Evolutionary conservation across 768 basidiomycete species (phyloP).

Genomic region (Termitomyces sp.): DNA sequence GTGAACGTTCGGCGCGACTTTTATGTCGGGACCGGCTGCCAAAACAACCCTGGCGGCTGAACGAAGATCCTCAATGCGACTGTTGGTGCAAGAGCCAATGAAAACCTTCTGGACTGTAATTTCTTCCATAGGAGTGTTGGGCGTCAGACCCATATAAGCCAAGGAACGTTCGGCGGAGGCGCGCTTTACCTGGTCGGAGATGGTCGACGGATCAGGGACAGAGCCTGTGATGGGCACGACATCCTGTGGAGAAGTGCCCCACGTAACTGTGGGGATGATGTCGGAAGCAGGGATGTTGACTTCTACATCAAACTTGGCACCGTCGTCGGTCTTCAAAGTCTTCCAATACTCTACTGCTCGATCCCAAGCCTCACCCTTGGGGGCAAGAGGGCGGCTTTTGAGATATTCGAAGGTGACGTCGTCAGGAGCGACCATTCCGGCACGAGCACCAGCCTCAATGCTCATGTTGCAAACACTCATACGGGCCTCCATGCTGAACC

Average conservation of each 20-base stretch:
- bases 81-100: slow-evolving; percentile 93
- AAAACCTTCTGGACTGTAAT: slow-evolving; percentile 85
- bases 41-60: slow-evolving; percentile 77
- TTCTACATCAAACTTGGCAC: slow-evolving; percentile 80
- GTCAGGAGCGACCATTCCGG: slow-evolving; percentile 91
- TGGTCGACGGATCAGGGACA: slow-evolving; percentile 70
- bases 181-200: slow-evolving; percentile 59
- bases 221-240: slow-evolving; percentile 75
- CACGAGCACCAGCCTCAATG: slow-evolving; percentile 89
- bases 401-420: slow-evolving; percentile 84
- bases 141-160: slow-evolving; percentile 79
- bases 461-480: slow-evolving; percentile 96
- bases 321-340: slow-evolving; percentile 72
- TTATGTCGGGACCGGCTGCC: slow-evolving; percentile 66
- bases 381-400: slow-evolving; percentile 72
- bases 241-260: slow-evolving; percentile 92
- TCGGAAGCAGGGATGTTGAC: slow-evolving; percentile 77
- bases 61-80: slow-evolving; percentile 88
- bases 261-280: slow-evolving; percentile 86
- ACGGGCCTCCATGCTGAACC: slow-evolving; percentile 84
- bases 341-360: slow-evolving; percentile 82
- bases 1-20: slow-evolving; percentile 66
- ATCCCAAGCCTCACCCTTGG: slow-evolving; percentile 84
- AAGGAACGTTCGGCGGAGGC: slow-evolving; percentile 71
- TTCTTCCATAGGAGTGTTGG: slow-evolving; percentile 75